A percentile compares a stretch with the other conserved stretches of the same genome.
These are phyloP conservation scores for Anthracocystis setariae DNA, from an alignment of 1,284 basidiomycete species.

Conservation along the genomic window DNA sequence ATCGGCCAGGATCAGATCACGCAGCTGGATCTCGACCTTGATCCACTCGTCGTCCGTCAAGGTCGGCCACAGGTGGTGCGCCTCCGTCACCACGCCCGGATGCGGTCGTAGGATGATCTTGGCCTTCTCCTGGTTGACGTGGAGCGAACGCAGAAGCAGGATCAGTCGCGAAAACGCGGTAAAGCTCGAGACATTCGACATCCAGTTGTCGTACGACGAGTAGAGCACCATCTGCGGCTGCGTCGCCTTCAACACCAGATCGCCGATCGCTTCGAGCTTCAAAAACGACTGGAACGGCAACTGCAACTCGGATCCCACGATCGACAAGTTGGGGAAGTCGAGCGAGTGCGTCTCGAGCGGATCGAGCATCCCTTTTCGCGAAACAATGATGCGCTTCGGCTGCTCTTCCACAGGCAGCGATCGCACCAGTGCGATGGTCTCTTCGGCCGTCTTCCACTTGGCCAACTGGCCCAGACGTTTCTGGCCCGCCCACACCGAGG, in stretches of 20 bases:
- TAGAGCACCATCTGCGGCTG: constrained; percentile 99
- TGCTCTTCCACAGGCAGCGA: constrained; percentile 98
- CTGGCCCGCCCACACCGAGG: constrained; percentile 99
- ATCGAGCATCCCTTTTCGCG: constrained; percentile 96
- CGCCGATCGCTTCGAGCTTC: constrained; percentile 99
- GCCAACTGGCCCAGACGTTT: constrained; percentile 99
- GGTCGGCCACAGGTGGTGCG: constrained; percentile 97
- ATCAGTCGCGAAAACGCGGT: constrained; percentile 98
- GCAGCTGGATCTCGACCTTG: constrained; percentile 95
- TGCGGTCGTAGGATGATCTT: constrained; percentile 74
- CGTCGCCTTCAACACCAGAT: constrained; percentile 92
- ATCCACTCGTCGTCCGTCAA: constrained; percentile 97
- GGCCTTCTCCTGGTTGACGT: constrained; percentile 99
- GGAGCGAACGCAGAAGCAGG: constrained; percentile 90
- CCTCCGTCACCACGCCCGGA: constrained; percentile 84
- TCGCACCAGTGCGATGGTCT: constrained; percentile 96
- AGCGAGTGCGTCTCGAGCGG: constrained; percentile 91
- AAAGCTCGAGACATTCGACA: constrained; percentile 98
- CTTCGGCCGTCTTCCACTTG: constrained; percentile 99
- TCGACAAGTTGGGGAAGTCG: constrained; percentile 99
- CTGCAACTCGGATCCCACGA: constrained; percentile 98
- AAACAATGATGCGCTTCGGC: constrained; percentile 99
- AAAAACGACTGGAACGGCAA: constrained; percentile 99
- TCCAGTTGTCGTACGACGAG: constrained; percentile 98
- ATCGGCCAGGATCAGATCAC: constrained; percentile 75